Conservation (phyloP, 2,329 filamentous ascomycete species). For the Sporothrix pallida region DNA sequence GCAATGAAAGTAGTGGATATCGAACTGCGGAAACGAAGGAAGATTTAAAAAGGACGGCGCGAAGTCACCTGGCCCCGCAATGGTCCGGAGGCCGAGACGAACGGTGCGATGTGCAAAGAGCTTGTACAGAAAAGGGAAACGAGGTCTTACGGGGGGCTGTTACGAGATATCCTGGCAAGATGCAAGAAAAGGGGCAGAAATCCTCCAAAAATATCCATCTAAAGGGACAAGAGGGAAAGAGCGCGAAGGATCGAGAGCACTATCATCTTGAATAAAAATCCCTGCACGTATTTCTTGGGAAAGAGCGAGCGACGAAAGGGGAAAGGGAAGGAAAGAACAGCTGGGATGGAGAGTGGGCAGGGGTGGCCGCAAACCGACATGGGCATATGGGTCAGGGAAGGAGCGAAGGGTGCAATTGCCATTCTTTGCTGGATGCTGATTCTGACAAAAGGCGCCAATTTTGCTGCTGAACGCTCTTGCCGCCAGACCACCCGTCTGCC, state of each 20-base stretch:
- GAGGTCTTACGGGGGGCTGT: background rate
- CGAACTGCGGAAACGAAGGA: background rate
- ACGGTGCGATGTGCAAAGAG: background rate
- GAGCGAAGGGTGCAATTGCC: conserved; percentile 7
- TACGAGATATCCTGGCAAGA: background rate
- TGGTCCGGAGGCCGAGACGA: background rate
- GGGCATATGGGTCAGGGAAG: conserved; percentile 8
- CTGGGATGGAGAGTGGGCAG: background rate
- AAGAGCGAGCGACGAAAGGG: background rate
- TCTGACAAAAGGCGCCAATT: background rate
- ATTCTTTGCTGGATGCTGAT: background rate
- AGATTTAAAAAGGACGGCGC: background rate
- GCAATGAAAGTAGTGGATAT: too few species aligned
- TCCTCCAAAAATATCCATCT: background rate
- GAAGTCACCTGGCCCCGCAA: conserved; percentile 9
- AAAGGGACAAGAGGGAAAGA: background rate
- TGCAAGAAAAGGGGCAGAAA: background rate
- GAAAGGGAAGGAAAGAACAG: background rate
- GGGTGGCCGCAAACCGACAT: background rate
- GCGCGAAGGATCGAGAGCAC: conserved; percentile 11
- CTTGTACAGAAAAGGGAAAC: background rate
- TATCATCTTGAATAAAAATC: background rate
- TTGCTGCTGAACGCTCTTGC: conserved; percentile 16
- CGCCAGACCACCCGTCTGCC: conserved; percentile 1
- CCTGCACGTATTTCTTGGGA: conserved; percentile 6